A percentile compares a stretch with the other conserved stretches of the same genome.
These are phyloP conservation scores for Nothophytophthora sp. DNA, from an alignment of 352 stramenopile species.

Conservation along the genomic window DNA sequence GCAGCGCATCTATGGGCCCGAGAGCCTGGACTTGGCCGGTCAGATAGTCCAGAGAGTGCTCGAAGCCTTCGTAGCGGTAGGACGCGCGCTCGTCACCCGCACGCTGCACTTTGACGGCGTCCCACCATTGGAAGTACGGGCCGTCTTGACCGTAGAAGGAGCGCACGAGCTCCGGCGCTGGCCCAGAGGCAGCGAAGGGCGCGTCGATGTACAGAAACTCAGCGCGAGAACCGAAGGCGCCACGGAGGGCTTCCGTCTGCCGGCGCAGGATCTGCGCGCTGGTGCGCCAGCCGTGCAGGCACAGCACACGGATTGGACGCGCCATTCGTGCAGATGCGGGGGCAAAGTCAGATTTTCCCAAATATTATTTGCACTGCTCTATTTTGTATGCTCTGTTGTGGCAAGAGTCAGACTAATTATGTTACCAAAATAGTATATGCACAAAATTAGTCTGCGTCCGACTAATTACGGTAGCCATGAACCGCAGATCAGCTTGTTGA, in stretches of 20 bases:
- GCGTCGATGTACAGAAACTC: constrained; percentile 74
- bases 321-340: constrained; percentile 17
- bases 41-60: constrained; percentile 66
- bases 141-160: constrained; percentile 53
- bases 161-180: constrained; percentile 60
- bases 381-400: no score
- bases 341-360: no score
- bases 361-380: no score
- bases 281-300: constrained; percentile 80
- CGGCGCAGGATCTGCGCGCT: constrained; percentile 60
- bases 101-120: constrained; percentile 41
- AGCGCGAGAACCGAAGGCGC: constrained; percentile 48
- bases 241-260: constrained; percentile 58
- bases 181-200: constrained; percentile 56
- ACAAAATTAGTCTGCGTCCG: no score
- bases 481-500: no score
- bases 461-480: no score
- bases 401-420: no score
- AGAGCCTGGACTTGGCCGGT: constrained; percentile 46
- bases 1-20: constrained; percentile 56
- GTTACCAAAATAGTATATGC: no score
- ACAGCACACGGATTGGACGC: constrained; percentile 66
- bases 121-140: constrained; percentile 84
- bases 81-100: constrained; percentile 13
- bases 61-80: constrained; percentile 63